Conservation (phyloP, 306 rosid genomes). For the Biancaea sappan region DNA sequence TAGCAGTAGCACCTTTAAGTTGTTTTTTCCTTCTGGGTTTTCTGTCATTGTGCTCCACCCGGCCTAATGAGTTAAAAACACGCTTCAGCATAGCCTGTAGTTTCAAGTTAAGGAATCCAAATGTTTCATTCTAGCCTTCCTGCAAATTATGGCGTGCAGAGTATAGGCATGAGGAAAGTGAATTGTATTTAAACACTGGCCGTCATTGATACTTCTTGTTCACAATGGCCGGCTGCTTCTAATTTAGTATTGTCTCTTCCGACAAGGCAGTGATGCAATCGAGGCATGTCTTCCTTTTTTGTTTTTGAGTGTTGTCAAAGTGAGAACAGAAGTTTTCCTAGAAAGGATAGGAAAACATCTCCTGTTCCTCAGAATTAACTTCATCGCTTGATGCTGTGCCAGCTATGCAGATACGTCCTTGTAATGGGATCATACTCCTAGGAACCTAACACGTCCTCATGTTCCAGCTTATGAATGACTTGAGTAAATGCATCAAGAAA, state of each 20-base stretch:
- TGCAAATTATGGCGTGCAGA: conserved; percentile 18
- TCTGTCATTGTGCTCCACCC: conserved; percentile 19
- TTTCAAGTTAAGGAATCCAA: conserved; percentile 30
- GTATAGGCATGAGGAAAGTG: conserved; percentile 24
- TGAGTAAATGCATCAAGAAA: too few species aligned
- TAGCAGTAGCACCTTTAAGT: not conserved
- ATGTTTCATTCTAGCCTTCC: conserved; percentile 40
- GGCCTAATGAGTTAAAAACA: conserved; percentile 45
- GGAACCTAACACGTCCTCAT: conserved; percentile 52
- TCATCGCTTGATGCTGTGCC: conserved; percentile 35
- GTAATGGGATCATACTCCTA: conserved; percentile 53
- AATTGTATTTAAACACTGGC: conserved; percentile 16
- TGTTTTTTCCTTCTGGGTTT: conserved; percentile 34
- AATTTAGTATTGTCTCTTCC: conserved; percentile 36
- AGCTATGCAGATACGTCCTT: conserved; percentile 47
- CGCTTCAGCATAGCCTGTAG: conserved; percentile 55
- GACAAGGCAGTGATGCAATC: conserved; percentile 41
- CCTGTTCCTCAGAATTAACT: conserved; percentile 43
- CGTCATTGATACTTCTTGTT: conserved; percentile 7
- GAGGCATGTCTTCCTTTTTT: conserved; percentile 12
- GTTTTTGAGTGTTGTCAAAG: not conserved
- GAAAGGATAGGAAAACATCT: conserved; percentile 27
- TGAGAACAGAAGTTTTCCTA: conserved; percentile 41
- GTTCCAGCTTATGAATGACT: conserved; percentile 57
- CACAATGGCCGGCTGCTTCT: conserved; percentile 43